Conservation (phyloP, 352 stramenopile species). For the Globisporangium nodosum region DNA sequence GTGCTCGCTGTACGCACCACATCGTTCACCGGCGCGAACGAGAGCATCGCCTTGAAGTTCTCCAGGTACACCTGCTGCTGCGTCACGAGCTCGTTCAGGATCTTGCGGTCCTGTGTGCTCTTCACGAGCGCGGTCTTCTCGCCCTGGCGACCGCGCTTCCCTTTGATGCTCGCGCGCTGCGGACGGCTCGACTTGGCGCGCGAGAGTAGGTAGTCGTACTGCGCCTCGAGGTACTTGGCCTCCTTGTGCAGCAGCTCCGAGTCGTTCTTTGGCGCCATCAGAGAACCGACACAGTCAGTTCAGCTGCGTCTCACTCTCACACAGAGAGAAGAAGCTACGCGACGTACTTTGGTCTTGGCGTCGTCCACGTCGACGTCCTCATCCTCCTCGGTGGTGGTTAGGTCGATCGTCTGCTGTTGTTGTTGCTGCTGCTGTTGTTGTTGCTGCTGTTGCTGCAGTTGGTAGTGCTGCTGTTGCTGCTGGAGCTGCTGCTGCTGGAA, state of each 20-base stretch:
- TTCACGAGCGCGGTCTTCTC: conserved; percentile 35
- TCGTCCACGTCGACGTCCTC: conserved; percentile 21
- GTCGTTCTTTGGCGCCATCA: conserved; percentile 17
- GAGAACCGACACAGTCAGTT: no score
- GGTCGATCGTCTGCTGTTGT: conserved; percentile 15
- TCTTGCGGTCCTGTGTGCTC: conserved; percentile 39
- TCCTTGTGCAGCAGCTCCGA: conserved; percentile 61
- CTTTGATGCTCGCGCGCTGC: conserved; percentile 40
- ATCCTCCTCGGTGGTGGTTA: conserved; percentile 26
- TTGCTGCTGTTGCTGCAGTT: not conserved
- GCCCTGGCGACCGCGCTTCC: conserved; percentile 29
- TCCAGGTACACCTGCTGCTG: conserved; percentile 71
- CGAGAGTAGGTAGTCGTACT: conserved; percentile 60
- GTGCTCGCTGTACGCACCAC: conserved; percentile 25
- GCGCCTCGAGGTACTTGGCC: conserved; percentile 59
- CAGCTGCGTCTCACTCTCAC: no score
- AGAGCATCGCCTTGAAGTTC: conserved; percentile 76
- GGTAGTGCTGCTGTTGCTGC: no score
- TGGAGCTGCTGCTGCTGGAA: not conserved
- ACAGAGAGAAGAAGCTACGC: no score
- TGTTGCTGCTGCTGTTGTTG: not conserved
- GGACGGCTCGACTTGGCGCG: conserved; percentile 34
- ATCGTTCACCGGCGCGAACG: conserved; percentile 69
- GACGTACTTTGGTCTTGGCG: conserved; percentile 20
- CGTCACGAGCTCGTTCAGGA: conserved; percentile 50